phyloP scores from a whole-genome alignment of 441 rosid genomes.

The Aleurites moluccanus region DNA sequence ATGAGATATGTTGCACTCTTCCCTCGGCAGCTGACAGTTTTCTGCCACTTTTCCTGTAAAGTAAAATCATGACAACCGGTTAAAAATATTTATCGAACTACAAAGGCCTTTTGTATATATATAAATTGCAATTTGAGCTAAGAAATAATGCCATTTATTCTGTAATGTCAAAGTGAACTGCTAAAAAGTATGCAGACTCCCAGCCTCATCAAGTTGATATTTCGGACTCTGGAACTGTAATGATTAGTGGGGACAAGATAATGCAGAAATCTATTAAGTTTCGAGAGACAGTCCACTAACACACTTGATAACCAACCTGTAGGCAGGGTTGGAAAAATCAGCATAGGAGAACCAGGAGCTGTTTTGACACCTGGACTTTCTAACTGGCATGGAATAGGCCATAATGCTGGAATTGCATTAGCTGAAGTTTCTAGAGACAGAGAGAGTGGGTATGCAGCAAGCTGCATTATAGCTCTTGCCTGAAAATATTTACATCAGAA shows the following conservation, averaged over 20 bases:
- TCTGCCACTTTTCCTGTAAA: slow-evolving; percentile 29
- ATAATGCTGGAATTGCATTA: slow-evolving; percentile 30
- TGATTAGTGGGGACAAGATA: background rate
- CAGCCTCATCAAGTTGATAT: background rate
- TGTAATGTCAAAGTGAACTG: slow-evolving; percentile 7
- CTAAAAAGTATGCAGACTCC: background rate
- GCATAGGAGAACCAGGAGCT: slow-evolving; percentile 26
- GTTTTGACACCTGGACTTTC: slow-evolving; percentile 34
- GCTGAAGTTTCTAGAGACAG: slow-evolving; percentile 43
- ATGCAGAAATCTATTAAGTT: background rate
- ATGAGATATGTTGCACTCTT: slow-evolving; percentile 26
- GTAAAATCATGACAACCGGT: slow-evolving; percentile 14
- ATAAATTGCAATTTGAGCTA: background rate
- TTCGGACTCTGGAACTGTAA: background rate
- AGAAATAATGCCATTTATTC: slow-evolving; percentile 6
- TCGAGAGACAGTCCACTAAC: background rate
- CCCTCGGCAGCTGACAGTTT: slow-evolving; percentile 25
- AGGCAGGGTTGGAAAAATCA: slow-evolving; percentile 30
- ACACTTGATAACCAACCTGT: slow-evolving; percentile 35
- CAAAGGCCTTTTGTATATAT: background rate
- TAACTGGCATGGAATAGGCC: slow-evolving; percentile 36
- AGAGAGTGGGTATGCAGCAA: slow-evolving; percentile 63
- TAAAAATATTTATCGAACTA: slow-evolving; percentile 1
- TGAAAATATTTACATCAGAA: slow-evolving; percentile 47
- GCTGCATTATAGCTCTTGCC: slow-evolving; percentile 73